These are phyloP conservation scores for Simplicillium sp. DNA, from an alignment of 2,329 filamentous ascomycete genomes.

Conservation along the genomic window DNA sequence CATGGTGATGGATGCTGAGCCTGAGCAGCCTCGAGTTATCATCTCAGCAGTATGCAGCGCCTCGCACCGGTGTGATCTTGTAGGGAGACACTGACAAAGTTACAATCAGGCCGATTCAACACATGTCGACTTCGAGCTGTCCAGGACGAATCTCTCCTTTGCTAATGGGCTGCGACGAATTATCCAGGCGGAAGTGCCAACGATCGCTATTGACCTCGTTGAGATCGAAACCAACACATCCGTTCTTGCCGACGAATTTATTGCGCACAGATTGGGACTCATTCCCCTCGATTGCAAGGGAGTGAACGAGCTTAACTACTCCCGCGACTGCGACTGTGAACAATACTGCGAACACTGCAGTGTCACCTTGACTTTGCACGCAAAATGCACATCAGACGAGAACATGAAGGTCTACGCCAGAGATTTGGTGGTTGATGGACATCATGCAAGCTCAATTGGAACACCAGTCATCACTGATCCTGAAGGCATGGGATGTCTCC, in stretches of 20 bases:
- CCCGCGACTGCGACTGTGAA: slow-evolving; percentile 93
- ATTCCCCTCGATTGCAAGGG: slow-evolving; percentile 80
- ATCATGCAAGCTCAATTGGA: slow-evolving; percentile 67
- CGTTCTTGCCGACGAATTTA: slow-evolving; percentile 93
- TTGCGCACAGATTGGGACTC: slow-evolving; percentile 83
- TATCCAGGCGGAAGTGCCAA: slow-evolving; percentile 90
- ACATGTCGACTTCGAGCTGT: slow-evolving; percentile 86
- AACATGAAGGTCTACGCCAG: slow-evolving; percentile 92
- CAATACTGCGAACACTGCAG: slow-evolving; percentile 89
- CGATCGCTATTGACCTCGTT: slow-evolving; percentile 88
- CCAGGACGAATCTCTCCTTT: slow-evolving; percentile 80
- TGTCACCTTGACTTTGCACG: slow-evolving; percentile 75
- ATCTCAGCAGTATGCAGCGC: slow-evolving; percentile 43
- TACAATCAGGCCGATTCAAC: slow-evolving; percentile 59
- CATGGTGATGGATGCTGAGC: slow-evolving; percentile 50
- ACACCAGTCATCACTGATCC: slow-evolving; percentile 76
- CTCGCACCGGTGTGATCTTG: too few relatives aligned
- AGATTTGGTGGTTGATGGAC: slow-evolving; percentile 66
- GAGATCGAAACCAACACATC: slow-evolving; percentile 90
- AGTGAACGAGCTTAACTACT: slow-evolving; percentile 74
- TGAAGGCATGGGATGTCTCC: slow-evolving; percentile 71
- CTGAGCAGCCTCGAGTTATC: slow-evolving; percentile 47
- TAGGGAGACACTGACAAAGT: too few relatives aligned
- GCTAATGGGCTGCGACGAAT: slow-evolving; percentile 87
- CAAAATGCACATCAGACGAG: slow-evolving; percentile 74